Evolutionary conservation across 306 rosid species (phyloP), one percentile per base, ranked within the genome.

Genomic region (Dalbergia cochinchinensis): DNA sequence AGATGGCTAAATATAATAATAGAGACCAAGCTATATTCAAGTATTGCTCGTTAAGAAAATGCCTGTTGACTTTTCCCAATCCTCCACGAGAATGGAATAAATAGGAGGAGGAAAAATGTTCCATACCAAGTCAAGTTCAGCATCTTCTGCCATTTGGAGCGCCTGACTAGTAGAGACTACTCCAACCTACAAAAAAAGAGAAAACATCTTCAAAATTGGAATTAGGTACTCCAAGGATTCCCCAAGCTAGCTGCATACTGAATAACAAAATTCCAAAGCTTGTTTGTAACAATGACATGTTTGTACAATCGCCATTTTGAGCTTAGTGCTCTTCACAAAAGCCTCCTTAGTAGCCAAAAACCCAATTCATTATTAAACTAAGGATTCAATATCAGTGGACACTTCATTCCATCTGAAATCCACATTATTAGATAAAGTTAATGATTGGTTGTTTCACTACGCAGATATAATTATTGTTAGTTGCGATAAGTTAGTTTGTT

Each of bases 111-210:
- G 71, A 5, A 16, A 73, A 73, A 42, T 55, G 54, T 19, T 5
- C 18, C 79, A 57, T 85, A 96, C 99, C 90, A 96, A 86, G 82
- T 96, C 97, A 65, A 96, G 96, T 54, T 85, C 93, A 13, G 90
- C 97, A 50, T 89, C 94, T 35, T 91, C 92, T 11, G 98, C 96
- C 89, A 85, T 85, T 79, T 67, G 87, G 83, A 93, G 7, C 47
- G 99, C 99, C 80, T 93, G 84, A 20, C 73, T 85, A 60, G 84
- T 85, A n/a, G 96, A 66, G 78, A 96, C 88, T 6, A 96, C 78
- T 71, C 99, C 99, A 61, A 96, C 90, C 99, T 96, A 78, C 69
- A 80, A 82, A 71, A 71, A 37, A 33, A 58, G 11, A 53, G 69
- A 41, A 63, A 67, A 61, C 74, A 67, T 20, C 34, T 76, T 78